Conservation (phyloP, 2,329 filamentous ascomycete species). For the Hypoxylon sp. region DNA sequence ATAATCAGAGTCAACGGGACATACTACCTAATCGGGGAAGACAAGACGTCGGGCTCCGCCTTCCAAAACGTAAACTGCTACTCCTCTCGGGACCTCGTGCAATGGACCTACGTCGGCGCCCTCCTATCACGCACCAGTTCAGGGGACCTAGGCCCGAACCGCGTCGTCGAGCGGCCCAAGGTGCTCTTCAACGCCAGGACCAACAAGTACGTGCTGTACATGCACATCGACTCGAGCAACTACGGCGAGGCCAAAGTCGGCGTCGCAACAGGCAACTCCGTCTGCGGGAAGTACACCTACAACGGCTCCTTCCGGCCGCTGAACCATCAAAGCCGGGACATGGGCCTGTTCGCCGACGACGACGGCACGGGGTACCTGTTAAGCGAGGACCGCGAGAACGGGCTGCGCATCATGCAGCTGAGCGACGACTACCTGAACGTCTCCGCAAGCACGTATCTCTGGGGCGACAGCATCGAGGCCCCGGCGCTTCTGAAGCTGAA, state of each 20-base stretch:
- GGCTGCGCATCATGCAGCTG: slow-evolving; percentile 69
- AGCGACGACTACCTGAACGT: slow-evolving; percentile 69
- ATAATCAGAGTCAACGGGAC: slow-evolving; percentile 69
- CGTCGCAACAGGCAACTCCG: slow-evolving; percentile 69
- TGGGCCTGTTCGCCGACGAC: slow-evolving; percentile 64
- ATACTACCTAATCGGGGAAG: slow-evolving; percentile 78
- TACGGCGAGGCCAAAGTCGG: slow-evolving; percentile 75
- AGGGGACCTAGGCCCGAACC: slow-evolving; percentile 70
- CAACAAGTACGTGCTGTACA: slow-evolving; percentile 74
- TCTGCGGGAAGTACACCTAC: slow-evolving; percentile 70
- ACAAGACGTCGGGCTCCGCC: slow-evolving; percentile 72
- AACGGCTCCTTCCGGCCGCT: slow-evolving; percentile 59
- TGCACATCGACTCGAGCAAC: slow-evolving; percentile 73
- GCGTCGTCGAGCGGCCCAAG: slow-evolving; percentile 76
- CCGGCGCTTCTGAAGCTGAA: slow-evolving; percentile 73
- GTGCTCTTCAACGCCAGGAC: slow-evolving; percentile 76
- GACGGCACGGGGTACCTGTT: slow-evolving; percentile 48
- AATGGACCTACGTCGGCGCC: slow-evolving; percentile 73
- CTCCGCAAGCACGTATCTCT: slow-evolving; percentile 63
- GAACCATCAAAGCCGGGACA: slow-evolving; percentile 67
- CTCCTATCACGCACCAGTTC: slow-evolving; percentile 65
- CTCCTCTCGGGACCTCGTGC: slow-evolving; percentile 70
- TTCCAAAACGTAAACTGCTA: slow-evolving; percentile 79
- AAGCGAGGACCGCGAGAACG: slow-evolving; percentile 60
- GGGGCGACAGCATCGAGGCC: slow-evolving; percentile 68